A percentile compares a stretch with the other conserved stretches of the same genome.
Evolutionary conservation across 768 basidiomycete genomes (phyloP).

Genomic region (Tylopilus balloui): DNA sequence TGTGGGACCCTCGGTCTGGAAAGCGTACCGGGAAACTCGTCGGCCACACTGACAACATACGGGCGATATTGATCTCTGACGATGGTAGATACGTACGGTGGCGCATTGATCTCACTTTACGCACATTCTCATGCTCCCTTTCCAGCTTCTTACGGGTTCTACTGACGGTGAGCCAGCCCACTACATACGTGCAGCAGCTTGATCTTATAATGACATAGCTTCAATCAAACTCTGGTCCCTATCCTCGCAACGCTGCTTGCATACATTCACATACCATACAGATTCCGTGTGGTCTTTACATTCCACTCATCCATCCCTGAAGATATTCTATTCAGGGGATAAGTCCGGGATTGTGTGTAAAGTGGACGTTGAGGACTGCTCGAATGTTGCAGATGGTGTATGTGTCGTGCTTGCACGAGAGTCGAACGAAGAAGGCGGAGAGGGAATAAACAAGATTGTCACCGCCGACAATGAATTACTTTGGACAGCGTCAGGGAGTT

Average conservation of each 20-base stretch:
- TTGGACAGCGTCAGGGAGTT: constrained; percentile 87
- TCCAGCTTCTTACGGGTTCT: constrained; percentile 76
- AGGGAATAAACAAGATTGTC: constrained; percentile 79
- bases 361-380: constrained; percentile 82
- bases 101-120: constrained; percentile 4
- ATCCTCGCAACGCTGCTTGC: constrained; percentile 79
- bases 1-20: constrained; percentile 92
- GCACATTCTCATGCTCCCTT: constrained; percentile 4
- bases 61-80: constrained; percentile 83
- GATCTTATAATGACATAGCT: constrained; percentile 34
- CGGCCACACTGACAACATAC: constrained; percentile 96
- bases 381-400: constrained; percentile 82
- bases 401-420: constrained; percentile 81
- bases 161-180: constrained; percentile 53
- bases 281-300: constrained; percentile 93
- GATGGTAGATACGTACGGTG: constrained; percentile 82
- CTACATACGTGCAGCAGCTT: not conserved
- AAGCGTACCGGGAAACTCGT: constrained; percentile 82
- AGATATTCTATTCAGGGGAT: constrained; percentile 93
- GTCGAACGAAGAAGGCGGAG: constrained; percentile 40
- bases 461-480: constrained; percentile 79
- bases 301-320: constrained; percentile 82
- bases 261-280: constrained; percentile 94
- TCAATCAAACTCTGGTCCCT: constrained; percentile 96
- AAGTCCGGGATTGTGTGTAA: constrained; percentile 84